A percentile compares a stretch with the other conserved stretches of the same genome.
phyloP scores from a whole-genome alignment of 495 filamentous ascomycete genomes.

The Penicillium nucicola region DNA sequence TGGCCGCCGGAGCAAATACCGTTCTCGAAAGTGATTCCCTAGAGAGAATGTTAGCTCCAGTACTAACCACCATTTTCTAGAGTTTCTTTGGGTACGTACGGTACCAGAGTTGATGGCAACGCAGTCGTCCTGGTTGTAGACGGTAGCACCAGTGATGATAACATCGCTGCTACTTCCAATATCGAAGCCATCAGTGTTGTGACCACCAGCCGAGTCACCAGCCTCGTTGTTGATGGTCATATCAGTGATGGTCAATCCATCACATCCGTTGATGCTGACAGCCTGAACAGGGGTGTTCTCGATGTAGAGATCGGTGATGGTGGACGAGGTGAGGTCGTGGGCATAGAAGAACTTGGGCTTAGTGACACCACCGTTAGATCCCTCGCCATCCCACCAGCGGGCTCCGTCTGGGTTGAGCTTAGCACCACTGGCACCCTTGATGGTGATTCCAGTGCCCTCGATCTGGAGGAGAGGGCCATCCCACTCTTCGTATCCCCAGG shows the following conservation, averaged over 20 bases:
- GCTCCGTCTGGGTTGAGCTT: constrained; percentile 39
- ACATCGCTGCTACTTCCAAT: constrained; percentile 43
- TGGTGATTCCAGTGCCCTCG: constrained; percentile 45
- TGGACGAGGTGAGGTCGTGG: constrained; percentile 13
- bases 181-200: constrained; percentile 69
- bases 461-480: constrained; percentile 45
- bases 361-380: too few relatives aligned
- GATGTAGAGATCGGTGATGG: constrained; percentile 41
- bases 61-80: too few relatives aligned
- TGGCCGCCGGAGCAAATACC: constrained; percentile 51
- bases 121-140: constrained; percentile 65
- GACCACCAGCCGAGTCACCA: constrained; percentile 46
- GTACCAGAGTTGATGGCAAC: constrained; percentile 47
- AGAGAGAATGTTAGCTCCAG: neutral
- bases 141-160: constrained; percentile 50
- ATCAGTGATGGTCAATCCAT: constrained; percentile 44
- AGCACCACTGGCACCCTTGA: constrained; percentile 41
- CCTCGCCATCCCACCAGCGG: too few relatives aligned
- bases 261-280: constrained; percentile 49
- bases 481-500: constrained; percentile 56
- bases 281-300: constrained; percentile 60
- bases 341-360: too few relatives aligned
- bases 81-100: neutral
- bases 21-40: constrained; percentile 24
- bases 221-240: constrained; percentile 59